Evolutionary conservation across 164 flowering plant species (phyloP).

Genomic region (Litsea cubeba): DNA sequence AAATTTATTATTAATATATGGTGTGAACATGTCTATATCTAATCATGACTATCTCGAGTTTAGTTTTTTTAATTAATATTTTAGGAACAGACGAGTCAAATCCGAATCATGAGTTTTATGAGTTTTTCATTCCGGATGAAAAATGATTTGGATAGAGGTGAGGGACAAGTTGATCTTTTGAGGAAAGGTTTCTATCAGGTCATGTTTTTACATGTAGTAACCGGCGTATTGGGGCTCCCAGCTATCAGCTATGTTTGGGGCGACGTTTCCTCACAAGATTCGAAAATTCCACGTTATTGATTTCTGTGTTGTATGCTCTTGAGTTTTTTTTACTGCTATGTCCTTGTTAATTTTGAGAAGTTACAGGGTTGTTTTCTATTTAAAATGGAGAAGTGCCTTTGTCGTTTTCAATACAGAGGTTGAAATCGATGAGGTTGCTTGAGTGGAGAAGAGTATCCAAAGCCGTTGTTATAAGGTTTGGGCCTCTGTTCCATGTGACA

Average conservation of each 20-base stretch:
- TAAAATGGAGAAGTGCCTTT: too few relatives aligned
- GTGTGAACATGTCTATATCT: not conserved
- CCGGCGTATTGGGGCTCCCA: not conserved
- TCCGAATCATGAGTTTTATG: too few relatives aligned
- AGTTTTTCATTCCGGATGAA: too few relatives aligned
- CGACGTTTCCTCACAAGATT: not conserved
- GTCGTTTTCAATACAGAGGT: too few relatives aligned
- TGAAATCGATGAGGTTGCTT: too few relatives aligned
- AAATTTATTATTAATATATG: too few relatives aligned
- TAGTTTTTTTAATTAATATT: not conserved
- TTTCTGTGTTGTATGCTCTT: not conserved
- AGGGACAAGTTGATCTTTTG: not conserved
- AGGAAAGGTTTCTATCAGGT: not conserved
- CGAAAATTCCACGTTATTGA: not conserved
- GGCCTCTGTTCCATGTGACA: too few relatives aligned
- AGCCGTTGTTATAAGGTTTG: too few relatives aligned
- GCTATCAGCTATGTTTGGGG: not conserved
- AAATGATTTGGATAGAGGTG: not conserved
- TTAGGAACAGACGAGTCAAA: not conserved
- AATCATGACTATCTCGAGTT: not conserved
- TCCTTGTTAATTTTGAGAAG: too few relatives aligned
- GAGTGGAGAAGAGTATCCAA: too few relatives aligned
- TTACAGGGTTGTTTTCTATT: too few relatives aligned
- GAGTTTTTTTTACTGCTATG: too few relatives aligned
- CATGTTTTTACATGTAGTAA: not conserved